Evolutionary conservation across 2,329 filamentous ascomycete genomes (phyloP), one percentile per base, ranked within the genome.

Genomic region (Fusarium torulosum): DNA sequence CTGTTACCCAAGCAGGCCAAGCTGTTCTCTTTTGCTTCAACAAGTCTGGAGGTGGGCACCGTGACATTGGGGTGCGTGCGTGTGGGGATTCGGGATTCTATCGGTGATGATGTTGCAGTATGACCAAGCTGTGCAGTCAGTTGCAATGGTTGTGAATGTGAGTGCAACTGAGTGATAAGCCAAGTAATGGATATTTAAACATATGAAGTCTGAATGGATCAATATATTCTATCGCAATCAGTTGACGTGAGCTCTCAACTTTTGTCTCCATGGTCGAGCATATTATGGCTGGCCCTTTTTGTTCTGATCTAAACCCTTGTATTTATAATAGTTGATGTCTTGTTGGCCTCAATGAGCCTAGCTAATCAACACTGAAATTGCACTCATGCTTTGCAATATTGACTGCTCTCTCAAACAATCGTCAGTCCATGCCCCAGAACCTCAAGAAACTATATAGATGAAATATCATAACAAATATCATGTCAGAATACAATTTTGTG

Each of bases 21-120:
- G 27, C 27, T 29, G 27, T 29, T 29, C 27, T 29, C 27, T 29
- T 29, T 29, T 29, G 31, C 59, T 33, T 33, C 10, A 15, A 43
- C 31, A 52, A 64, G 66, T 72, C 69, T 66, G 60, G 69, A 72
- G 69, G 67, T 68, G 69, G 63, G 63, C 63, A 59, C 57, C 40
- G 43, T 67, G 52, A 67, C 64, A 68, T 66, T 65, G 58, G 54
- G 50, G 45, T 72, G 65, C 43, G 53, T 55, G 40, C 20, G 25
- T 52, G 66, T 66, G 57, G 66, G 29, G 66, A 69, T 64, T 27
- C 25, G 66, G 29, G 66, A 69, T 64, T 27, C 25, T 40, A 51
- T 58, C 43, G 51, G 55, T 46, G 46, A 60, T 63, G 61, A 56
- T 68, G 49, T 52, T 59, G 56, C 50, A 53, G 60, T 35, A 33